phyloP scores from a whole-genome alignment of 108 stramenopile genomes.

The Discostella pseudostelligera region DNA sequence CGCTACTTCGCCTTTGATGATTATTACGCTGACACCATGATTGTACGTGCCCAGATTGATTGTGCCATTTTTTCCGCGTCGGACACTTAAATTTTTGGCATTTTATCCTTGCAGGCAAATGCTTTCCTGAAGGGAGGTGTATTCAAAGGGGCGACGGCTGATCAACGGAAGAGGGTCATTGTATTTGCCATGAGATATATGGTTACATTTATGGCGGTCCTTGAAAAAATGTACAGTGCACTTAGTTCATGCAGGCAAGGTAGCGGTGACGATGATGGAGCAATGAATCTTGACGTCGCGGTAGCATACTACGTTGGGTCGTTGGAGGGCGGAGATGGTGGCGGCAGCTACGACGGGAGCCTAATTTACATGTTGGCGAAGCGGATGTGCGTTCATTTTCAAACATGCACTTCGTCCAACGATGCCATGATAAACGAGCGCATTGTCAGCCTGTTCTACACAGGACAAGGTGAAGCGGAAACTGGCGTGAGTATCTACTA shows the following conservation, averaged over 20 bases:
- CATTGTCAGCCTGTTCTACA: constrained; percentile 58
- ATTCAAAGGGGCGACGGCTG: constrained; percentile 36
- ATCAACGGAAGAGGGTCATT: constrained; percentile 58
- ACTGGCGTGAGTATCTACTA: constrained; percentile 22
- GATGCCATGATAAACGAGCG: constrained; percentile 54
- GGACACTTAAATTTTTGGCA: background rate
- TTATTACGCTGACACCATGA: constrained; percentile 71
- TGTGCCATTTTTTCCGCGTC: background rate
- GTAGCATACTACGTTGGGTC: constrained; percentile 74
- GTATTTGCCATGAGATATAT: constrained; percentile 54
- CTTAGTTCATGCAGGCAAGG: constrained; percentile 49
- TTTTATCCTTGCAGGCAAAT: constrained; percentile 19
- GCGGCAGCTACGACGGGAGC: constrained; percentile 54
- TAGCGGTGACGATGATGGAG: constrained; percentile 12
- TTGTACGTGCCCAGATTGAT: constrained; percentile 34
- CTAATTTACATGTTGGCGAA: constrained; percentile 65
- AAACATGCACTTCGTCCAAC: constrained; percentile 53
- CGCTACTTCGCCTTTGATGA: constrained; percentile 54
- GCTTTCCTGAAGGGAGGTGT: constrained; percentile 29
- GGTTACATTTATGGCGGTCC: constrained; percentile 68
- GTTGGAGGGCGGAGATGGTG: constrained; percentile 59
- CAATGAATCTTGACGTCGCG: constrained; percentile 55
- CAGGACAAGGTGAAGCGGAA: constrained; percentile 61
- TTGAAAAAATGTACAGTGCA: constrained; percentile 60
- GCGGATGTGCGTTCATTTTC: constrained; percentile 65